A percentile compares a stretch with the other conserved stretches of the same genome.
Conservation (phyloP, 768 basidiomycete species). For the Kwoniella europaea region DNA sequence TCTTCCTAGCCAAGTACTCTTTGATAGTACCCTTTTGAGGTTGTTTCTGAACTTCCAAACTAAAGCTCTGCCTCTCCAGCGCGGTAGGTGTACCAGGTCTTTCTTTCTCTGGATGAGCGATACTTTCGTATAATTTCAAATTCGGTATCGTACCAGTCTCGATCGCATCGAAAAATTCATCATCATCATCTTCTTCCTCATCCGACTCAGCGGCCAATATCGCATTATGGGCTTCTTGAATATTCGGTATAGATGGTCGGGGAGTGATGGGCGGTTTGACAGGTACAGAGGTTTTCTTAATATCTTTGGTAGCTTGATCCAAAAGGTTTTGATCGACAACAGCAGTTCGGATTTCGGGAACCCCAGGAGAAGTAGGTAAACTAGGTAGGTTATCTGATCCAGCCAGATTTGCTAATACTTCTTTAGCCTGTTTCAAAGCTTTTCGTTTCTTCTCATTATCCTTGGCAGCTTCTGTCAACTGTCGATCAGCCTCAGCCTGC, state of each 20-base stretch:
- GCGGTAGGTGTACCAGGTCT: conserved; percentile 47
- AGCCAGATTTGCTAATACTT: conserved; percentile 60
- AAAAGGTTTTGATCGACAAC: conserved; percentile 13
- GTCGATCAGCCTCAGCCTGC: conserved; percentile 79
- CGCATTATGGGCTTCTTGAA: conserved; percentile 54
- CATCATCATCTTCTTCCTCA: conserved; percentile 63
- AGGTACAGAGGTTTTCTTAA: neutral
- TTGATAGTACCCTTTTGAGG: conserved; percentile 51
- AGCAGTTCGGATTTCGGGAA: neutral
- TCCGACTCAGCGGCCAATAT: conserved; percentile 53
- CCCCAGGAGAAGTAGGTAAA: conserved; percentile 43
- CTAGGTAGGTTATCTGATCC: conserved; percentile 47
- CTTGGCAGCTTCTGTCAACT: conserved; percentile 66
- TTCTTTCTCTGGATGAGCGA: conserved; percentile 62
- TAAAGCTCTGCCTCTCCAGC: conserved; percentile 7
- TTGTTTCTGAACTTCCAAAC: conserved; percentile 9
- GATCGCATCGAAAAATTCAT: conserved; percentile 98
- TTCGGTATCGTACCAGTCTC: conserved; percentile 79
- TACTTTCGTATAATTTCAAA: conserved; percentile 69
- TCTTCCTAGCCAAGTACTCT: conserved; percentile 43
- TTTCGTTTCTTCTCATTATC: conserved; percentile 64
- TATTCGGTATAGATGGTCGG: conserved; percentile 41
- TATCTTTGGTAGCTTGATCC: conserved; percentile 1
- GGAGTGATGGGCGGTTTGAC: conserved; percentile 1
- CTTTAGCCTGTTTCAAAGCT: conserved; percentile 47